A percentile compares a stretch with the other conserved stretches of the same genome.
phyloP scores from a whole-genome alignment of 2,329 filamentous ascomycete genomes.

The Pseudogymnoascus sp. region DNA sequence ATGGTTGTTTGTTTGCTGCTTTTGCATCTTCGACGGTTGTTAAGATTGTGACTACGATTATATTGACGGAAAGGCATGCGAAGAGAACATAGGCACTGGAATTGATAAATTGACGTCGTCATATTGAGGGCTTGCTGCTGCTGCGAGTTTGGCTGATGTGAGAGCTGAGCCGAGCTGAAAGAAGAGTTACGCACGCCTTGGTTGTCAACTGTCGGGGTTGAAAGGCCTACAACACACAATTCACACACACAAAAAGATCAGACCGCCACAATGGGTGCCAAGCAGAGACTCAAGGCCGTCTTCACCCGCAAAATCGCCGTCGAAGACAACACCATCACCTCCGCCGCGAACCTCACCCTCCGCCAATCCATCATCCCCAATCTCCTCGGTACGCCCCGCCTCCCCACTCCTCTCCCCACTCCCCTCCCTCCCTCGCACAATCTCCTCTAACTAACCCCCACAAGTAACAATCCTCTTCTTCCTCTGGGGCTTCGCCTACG shows the following conservation, averaged over 20 bases:
- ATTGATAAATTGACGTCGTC: neutral
- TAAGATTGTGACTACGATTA: neutral
- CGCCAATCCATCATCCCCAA: slow-evolving; percentile 38
- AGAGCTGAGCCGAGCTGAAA: neutral
- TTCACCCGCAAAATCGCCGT: neutral
- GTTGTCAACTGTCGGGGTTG: no score
- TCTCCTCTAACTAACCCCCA: neutral
- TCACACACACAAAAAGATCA: neutral
- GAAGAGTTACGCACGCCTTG: neutral
- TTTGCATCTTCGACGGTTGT: neutral
- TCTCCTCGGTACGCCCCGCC: slow-evolving; percentile 25
- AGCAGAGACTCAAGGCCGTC: neutral
- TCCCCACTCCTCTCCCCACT: neutral
- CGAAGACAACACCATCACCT: slow-evolving; percentile 23
- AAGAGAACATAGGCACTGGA: neutral
- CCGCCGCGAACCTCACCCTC: slow-evolving; percentile 36
- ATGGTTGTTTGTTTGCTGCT: no score
- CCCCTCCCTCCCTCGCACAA: neutral
- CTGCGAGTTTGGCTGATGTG: neutral
- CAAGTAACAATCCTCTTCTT: slow-evolving; percentile 48
- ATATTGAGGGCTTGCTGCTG: neutral
- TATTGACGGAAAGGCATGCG: neutral
- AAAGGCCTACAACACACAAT: neutral
- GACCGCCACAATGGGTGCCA: neutral
- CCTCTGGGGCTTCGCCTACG: slow-evolving; percentile 43